These are phyloP conservation scores for Boletus sp. DNA, from an alignment of 1,284 basidiomycete species.

Conservation along the genomic window DNA sequence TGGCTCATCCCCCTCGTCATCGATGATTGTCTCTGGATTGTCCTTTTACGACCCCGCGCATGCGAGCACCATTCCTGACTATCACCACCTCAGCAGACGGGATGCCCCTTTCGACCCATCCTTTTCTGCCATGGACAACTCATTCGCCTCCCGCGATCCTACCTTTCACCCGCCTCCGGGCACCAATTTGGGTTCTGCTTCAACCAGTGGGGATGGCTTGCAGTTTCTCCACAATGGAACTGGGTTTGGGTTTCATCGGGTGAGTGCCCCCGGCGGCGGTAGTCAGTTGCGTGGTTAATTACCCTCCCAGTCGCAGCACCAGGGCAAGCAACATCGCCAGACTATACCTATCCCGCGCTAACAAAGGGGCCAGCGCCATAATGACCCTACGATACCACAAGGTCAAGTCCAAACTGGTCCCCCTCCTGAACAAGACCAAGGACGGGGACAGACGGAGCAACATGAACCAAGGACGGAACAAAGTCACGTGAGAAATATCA, in stretches of 20 bases:
- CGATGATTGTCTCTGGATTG: constrained; percentile 29
- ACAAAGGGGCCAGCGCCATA: not conserved
- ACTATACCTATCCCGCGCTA: constrained; percentile 15
- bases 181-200: not conserved
- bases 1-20: constrained; percentile 7
- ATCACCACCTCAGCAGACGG: constrained; percentile 21
- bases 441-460: not conserved
- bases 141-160: not conserved
- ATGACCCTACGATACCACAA: not conserved
- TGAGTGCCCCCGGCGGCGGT: not conserved
- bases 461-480: constrained; percentile 1
- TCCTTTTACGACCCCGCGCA: constrained; percentile 33
- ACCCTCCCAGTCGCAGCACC: constrained; percentile 1
- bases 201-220: not conserved
- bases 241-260: constrained; percentile 5
- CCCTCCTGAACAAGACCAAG: not conserved
- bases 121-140: constrained; percentile 1
- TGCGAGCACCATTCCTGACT: constrained; percentile 16
- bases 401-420: not conserved
- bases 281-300: not conserved
- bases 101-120: constrained; percentile 18
- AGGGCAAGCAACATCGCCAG: constrained; percentile 9
- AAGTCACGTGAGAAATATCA: constrained; percentile 5
- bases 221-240: not conserved
- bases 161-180: not conserved